Evolutionary conservation across 148 eudicot species (phyloP), one percentile per base, ranked within the genome.

Genomic region (Heliosperma pusillum): DNA sequence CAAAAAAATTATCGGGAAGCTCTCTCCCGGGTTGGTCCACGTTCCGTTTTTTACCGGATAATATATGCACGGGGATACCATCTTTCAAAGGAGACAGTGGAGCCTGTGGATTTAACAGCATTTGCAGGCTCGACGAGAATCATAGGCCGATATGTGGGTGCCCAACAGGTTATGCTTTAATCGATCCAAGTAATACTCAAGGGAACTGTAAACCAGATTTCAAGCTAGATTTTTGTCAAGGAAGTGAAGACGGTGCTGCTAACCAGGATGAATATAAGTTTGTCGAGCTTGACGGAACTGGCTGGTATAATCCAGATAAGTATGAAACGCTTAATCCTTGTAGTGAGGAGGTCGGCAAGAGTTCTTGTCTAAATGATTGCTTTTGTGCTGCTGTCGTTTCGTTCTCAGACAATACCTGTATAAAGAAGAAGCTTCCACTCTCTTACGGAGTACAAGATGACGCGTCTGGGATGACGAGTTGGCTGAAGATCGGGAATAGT

Each of bases 21-120:
- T 10, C 29, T 0, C 15, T 10, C 6, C 11, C 62, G 1, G 72
- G 58, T 2, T 88, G 91, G 94, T 57, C 71, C 2, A 1, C 2
- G 9, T 4, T 80, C 10, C 57, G 73, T 73, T 40, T 59, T 0
- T 12, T 25, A 5, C 94, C 88, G 5, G 81, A 80, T 15, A 79
- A 89, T 47, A 86, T 89, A 24, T 88, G 93, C 21, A 2, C 8
- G 11, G 16, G 7, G 4, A 25, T 66, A 7, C 5, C 3, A 47
- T 71, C 72, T 1, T 1, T 25, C 3, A n/a, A n/a, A n/a, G n/a
- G n/a, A n/a, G 89, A 72, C 1, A 72, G 82, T 19, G 89, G 88
- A 20, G 78, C 80, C 33, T 89, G 93, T 71, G 93, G 93, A 30
- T 84, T 50, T 24, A 89, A 89, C 78, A 86, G 78, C 64, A 74